Conservation (phyloP, 1,139 yeast species). For the Hansenula sp. region DNA sequence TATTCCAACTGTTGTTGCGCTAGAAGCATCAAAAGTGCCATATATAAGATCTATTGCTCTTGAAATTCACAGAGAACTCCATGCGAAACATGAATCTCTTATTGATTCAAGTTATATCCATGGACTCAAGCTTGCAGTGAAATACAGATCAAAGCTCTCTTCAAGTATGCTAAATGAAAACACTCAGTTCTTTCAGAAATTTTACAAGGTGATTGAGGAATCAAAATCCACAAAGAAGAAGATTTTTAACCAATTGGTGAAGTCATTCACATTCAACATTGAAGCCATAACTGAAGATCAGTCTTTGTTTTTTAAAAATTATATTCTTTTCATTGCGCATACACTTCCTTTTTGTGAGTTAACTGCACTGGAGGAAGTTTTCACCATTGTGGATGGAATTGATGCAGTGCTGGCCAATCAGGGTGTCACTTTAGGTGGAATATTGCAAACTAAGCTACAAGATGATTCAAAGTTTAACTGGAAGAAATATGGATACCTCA, state of each 20-base stretch:
- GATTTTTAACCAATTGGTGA: slow-evolving; percentile 34
- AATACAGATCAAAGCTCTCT: slow-evolving; percentile 26
- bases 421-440: slow-evolving; percentile 26
- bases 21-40: slow-evolving; percentile 49
- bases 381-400: slow-evolving; percentile 23
- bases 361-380: slow-evolving; percentile 39
- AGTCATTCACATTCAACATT: slow-evolving; percentile 30
- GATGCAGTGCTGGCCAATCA: slow-evolving; percentile 26
- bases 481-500: neutral
- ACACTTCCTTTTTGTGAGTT: slow-evolving; percentile 30
- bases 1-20: slow-evolving; percentile 64
- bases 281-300: slow-evolving; percentile 11
- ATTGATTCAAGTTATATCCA: slow-evolving; percentile 61
- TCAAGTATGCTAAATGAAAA: slow-evolving; percentile 10
- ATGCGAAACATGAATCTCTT: slow-evolving; percentile 65
- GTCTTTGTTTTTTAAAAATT: slow-evolving; percentile 22
- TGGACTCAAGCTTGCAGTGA: slow-evolving; percentile 55
- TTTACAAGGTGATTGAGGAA: slow-evolving; percentile 41
- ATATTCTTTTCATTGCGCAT: slow-evolving; percentile 32
- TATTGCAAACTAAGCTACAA: slow-evolving; percentile 23
- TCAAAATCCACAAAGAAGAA: slow-evolving; percentile 43
- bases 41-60: slow-evolving; percentile 45
- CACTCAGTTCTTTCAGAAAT: slow-evolving; percentile 23
- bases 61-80: slow-evolving; percentile 49
- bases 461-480: slow-evolving; percentile 3